Conservation (phyloP, 768 basidiomycete genomes). For the Amanita thiersii region DNA sequence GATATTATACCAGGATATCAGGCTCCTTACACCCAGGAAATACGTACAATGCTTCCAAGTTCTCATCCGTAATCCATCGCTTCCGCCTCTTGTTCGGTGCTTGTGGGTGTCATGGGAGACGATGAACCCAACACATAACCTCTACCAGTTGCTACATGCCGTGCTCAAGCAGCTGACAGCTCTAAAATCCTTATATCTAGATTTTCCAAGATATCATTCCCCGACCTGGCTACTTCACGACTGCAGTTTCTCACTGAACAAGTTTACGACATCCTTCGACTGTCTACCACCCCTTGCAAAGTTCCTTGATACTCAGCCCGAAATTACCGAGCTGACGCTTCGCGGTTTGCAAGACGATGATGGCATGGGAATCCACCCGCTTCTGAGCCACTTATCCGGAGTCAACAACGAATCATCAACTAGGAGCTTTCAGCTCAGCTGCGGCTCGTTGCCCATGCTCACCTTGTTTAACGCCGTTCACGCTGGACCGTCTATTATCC, state of each 20-base stretch:
- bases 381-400: slow-evolving; percentile 11
- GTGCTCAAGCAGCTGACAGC: slow-evolving; percentile 29
- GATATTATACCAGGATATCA: slow-evolving; percentile 25
- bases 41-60: slow-evolving; percentile 30
- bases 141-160: slow-evolving; percentile 41
- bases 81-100: slow-evolving; percentile 32
- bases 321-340: slow-evolving; percentile 44
- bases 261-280: slow-evolving; percentile 49
- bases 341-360: slow-evolving; percentile 37
- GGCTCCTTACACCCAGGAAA: slow-evolving; percentile 19
- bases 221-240: slow-evolving; percentile 42
- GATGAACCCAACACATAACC: slow-evolving; percentile 32
- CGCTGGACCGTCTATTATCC: slow-evolving; percentile 36
- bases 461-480: slow-evolving; percentile 45
- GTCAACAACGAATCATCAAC: slow-evolving; percentile 3
- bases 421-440: slow-evolving; percentile 25
- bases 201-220: slow-evolving; percentile 32
- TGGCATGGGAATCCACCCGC: slow-evolving; percentile 15
- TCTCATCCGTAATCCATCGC: slow-evolving; percentile 27
- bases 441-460: slow-evolving; percentile 38
- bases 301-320: slow-evolving; percentile 44
- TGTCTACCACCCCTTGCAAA: slow-evolving; percentile 36
- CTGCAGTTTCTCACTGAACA: slow-evolving; percentile 34
- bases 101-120: slow-evolving; percentile 37
- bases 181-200: slow-evolving; percentile 39